Conservation (phyloP, 805 yeast genomes). For the Candida odintsovae region DNA sequence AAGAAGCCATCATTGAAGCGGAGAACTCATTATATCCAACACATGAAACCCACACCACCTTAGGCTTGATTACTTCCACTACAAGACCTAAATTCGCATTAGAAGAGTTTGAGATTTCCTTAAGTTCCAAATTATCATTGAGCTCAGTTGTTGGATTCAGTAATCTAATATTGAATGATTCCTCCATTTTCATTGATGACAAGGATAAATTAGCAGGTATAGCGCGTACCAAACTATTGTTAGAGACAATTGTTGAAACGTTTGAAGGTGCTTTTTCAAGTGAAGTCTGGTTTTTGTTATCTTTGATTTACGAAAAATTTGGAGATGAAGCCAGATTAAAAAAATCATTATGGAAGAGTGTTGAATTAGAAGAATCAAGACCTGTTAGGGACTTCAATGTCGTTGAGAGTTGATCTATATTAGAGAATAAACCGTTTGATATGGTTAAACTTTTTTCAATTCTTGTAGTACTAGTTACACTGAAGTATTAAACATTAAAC, state of each 20-base stretch:
- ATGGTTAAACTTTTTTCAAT: neutral
- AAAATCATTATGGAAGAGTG: slow-evolving; percentile 53
- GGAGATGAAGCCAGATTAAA: slow-evolving; percentile 46
- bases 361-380: slow-evolving; percentile 55
- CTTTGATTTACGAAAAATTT: slow-evolving; percentile 53
- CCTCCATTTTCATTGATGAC: slow-evolving; percentile 39
- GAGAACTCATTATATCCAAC: slow-evolving; percentile 42
- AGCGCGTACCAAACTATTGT: slow-evolving; percentile 31
- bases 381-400: slow-evolving; percentile 39
- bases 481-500: no score
- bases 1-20: slow-evolving; percentile 70
- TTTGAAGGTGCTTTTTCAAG: slow-evolving; percentile 39
- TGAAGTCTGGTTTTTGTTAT: slow-evolving; percentile 69
- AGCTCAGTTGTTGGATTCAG: slow-evolving; percentile 17
- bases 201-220: slow-evolving; percentile 56
- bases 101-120: slow-evolving; percentile 54
- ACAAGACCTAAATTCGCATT: slow-evolving; percentile 38
- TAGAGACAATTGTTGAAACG: slow-evolving; percentile 32
- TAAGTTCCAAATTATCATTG: slow-evolving; percentile 8
- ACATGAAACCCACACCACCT: slow-evolving; percentile 41
- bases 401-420: neutral
- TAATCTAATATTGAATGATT: slow-evolving; percentile 12
- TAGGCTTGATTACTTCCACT: slow-evolving; percentile 33
- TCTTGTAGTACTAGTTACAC: no score
- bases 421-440: neutral